Conservation (phyloP, 495 filamentous ascomycete species). For the Xylaria cubensis region DNA sequence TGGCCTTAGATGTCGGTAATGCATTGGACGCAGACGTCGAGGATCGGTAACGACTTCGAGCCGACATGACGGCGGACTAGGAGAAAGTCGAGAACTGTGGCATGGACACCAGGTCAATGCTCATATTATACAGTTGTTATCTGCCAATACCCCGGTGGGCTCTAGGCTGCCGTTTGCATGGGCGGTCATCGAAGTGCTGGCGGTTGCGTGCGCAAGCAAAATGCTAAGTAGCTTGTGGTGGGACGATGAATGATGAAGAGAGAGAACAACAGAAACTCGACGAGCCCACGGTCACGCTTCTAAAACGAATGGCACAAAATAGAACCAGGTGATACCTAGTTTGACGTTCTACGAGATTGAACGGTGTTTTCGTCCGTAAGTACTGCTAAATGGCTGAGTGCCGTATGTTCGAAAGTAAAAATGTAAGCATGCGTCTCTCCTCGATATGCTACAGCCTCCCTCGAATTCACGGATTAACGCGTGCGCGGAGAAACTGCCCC, state of each 20-base stretch:
- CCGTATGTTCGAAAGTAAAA: constrained; percentile 1
- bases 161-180: constrained; percentile 42
- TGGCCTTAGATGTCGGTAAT: constrained; percentile 60
- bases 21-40: constrained; percentile 66
- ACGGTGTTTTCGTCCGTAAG: not conserved
- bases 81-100: constrained; percentile 30
- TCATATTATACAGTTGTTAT: constrained; percentile 34
- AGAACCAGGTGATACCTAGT: not conserved
- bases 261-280: not conserved
- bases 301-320: not conserved
- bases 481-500: constrained; percentile 14
- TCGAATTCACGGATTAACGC: constrained; percentile 4
- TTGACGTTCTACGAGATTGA: not conserved
- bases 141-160: constrained; percentile 39
- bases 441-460: constrained; percentile 9
- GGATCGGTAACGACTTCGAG: constrained; percentile 62
- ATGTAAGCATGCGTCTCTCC: not conserved
- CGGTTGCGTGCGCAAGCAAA: constrained; percentile 10
- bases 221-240: not conserved
- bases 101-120: constrained; percentile 27
- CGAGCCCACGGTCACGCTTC: constrained; percentile 6
- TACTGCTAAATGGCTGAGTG: not conserved
- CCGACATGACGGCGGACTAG: constrained; percentile 48
- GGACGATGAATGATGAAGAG: not conserved
- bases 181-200: constrained; percentile 41